Percentiles rank a stretch among this genome's conserved stretches.
Conservation (phyloP, 2,329 filamentous ascomycete species). For the Madurella mycetomatis region DNA sequence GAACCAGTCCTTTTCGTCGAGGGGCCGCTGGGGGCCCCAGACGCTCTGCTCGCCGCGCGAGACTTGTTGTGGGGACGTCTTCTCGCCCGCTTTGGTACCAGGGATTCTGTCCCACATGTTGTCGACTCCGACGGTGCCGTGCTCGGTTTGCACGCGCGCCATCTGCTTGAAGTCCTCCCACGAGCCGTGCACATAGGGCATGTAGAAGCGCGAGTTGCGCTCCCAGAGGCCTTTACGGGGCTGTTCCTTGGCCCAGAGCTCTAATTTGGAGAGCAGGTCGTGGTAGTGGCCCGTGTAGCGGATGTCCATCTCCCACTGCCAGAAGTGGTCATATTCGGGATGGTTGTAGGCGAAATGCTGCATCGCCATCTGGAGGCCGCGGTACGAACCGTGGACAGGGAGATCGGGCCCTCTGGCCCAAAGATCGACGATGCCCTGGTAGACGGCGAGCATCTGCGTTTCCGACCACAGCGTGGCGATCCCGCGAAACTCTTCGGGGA, state of each 20-base stretch:
- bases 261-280: conserved; percentile 64
- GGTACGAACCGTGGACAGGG: conserved; percentile 86
- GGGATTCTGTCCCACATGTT: conserved; percentile 60
- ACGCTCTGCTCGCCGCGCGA: conserved; percentile 56
- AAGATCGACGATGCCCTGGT: conserved; percentile 79
- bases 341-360: conserved; percentile 88
- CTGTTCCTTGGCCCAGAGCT: conserved; percentile 65
- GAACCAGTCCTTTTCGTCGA: conserved; percentile 65
- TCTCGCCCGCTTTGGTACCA: conserved; percentile 29
- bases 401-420: conserved; percentile 62
- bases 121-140: conserved; percentile 60
- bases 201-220: conserved; percentile 71
- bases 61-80: neutral
- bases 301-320: conserved; percentile 95
- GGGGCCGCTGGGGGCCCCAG: conserved; percentile 78
- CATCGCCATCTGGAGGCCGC: conserved; percentile 88
- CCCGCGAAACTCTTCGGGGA: conserved; percentile 81
- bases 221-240: conserved; percentile 80
- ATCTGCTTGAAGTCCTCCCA: conserved; percentile 79
- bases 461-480: conserved; percentile 92
- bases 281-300: conserved; percentile 87
- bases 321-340: conserved; percentile 85
- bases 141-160: conserved; percentile 70
- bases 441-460: conserved; percentile 85
- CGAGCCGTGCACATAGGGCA: conserved; percentile 68